Base-by-base conservation (phyloP, 495 filamentous ascomycete genomes). In the Daldinia concentrica region DNA sequence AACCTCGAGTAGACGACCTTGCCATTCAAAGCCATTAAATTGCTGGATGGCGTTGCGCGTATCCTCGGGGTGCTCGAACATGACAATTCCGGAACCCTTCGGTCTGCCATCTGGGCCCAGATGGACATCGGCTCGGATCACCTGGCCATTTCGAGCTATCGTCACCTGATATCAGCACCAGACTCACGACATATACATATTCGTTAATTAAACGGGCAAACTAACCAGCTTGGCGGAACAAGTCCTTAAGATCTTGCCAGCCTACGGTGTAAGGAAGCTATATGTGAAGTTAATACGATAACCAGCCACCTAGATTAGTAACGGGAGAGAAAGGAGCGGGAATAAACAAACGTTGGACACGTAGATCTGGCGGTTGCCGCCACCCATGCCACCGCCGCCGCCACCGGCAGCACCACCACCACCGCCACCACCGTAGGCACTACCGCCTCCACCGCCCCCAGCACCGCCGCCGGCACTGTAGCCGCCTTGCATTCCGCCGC, bases 21-120 rank as follows among this genome's bases (percentile, higher is more conserved):
- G 95, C 95, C 95, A 99, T 56, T 99, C 95, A 79, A 97, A 98
- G 64, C 95, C 95, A 78, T 99, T 98, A 84, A 98, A 98, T 77
- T 97, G 94, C 60, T 91, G 86, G 74, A 99, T 99, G 37, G 95
- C 95, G 72, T 93, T 97, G 64, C 93, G 93, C 24, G 96, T 94
- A 81, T 99, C 95, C 32, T 97, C 94, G 3, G 94, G 88, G 43
- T 88, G 92, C 79, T 99, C 96, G 77, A 98, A 99, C 58, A 94
- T 94, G 71, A 99, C 95, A 48, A 98, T 97, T 68, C 95, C 95
- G 58, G 95, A 96, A 36, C 95, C 95, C 82, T 93, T 98, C 26
- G 96, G 93, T 43, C 95, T 92, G 64, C 96, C 95, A 76, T 95
- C 94, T 27, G 91, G 92, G 56, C 93, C 93, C 58, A 93, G 83